Evolutionary conservation across 305 asterid genomes (phyloP).

Genomic region (Fraxinus ornus): DNA sequence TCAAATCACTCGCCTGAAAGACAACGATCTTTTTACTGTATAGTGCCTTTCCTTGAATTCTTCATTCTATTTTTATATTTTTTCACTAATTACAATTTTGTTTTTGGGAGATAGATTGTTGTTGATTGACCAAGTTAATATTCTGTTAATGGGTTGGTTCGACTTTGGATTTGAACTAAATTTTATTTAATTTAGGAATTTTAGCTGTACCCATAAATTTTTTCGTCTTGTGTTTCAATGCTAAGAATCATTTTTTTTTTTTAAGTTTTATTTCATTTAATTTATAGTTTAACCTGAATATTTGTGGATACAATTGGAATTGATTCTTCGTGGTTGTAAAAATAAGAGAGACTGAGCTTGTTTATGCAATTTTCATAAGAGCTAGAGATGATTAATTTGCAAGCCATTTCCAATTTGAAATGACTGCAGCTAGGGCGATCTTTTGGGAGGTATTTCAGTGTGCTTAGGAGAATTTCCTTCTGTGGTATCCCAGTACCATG

Average conservation of each 20-base stretch:
- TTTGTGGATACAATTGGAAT: not conserved
- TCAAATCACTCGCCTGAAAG: constrained; percentile 52
- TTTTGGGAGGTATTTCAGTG: not conserved
- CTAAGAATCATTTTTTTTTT: not conserved
- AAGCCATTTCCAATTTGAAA: not conserved
- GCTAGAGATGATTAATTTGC: not conserved
- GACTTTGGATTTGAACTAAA: not conserved
- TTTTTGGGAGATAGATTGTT: not conserved
- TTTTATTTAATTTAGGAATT: not conserved
- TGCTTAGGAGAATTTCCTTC: not conserved
- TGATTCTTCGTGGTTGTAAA: not conserved
- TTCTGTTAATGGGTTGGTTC: not conserved
- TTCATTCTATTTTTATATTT: not conserved
- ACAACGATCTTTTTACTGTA: constrained; percentile 61
- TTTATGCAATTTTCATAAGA: not conserved
- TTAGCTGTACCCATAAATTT: not conserved
- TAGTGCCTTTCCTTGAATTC: constrained; percentile 15
- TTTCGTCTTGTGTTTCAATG: not conserved
- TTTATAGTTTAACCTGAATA: not conserved
- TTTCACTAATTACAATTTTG: not conserved
- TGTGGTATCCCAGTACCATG: not conserved
- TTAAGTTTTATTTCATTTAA: not conserved
- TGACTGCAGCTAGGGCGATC: not conserved
- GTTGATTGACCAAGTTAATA: not conserved
- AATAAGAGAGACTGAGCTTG: not conserved